phyloP scores from a whole-genome alignment of 192 early-diverging fungal genomes.

The Allomyces macrogynus region DNA sequence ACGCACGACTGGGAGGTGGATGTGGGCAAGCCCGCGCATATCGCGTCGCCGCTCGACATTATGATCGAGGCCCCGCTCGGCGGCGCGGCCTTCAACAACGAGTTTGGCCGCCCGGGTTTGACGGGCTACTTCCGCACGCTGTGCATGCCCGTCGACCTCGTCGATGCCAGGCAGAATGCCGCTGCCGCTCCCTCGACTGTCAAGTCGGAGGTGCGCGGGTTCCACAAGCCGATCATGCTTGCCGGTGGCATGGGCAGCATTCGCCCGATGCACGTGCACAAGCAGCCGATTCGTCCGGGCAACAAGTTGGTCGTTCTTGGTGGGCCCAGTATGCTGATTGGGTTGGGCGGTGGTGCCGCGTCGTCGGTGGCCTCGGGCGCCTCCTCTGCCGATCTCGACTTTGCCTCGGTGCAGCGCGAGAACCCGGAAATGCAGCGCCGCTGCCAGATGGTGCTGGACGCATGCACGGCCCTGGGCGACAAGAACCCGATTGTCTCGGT shows the following conservation, averaged over 20 bases:
- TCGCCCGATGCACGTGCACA: slow-evolving; percentile 70
- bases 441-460: slow-evolving; percentile 90
- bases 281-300: slow-evolving; percentile 63
- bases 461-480: slow-evolving; percentile 59
- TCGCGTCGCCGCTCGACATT: slow-evolving; percentile 82
- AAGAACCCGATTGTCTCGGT: slow-evolving; percentile 78
- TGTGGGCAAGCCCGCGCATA: slow-evolving; percentile 63
- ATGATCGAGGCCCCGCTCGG: slow-evolving; percentile 97
- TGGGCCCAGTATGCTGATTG: slow-evolving; percentile 95
- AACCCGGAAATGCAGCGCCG: slow-evolving; percentile 99
- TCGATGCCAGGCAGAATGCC: slow-evolving; percentile 2
- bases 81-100: slow-evolving; percentile 97
- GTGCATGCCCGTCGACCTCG: slow-evolving; percentile 18
- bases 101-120: slow-evolving; percentile 89
- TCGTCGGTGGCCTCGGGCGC: slow-evolving; percentile 81
- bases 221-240: slow-evolving; percentile 99
- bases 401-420: slow-evolving; percentile 94
- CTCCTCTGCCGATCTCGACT: slow-evolving; percentile 76
- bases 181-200: slow-evolving; percentile 24
- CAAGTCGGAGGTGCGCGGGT: slow-evolving; percentile 62
- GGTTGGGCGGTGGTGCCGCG: slow-evolving; percentile 95
- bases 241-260: slow-evolving; percentile 93
- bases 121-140: slow-evolving; percentile 96
- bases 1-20: slow-evolving; percentile 80
- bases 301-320: slow-evolving; percentile 74